These are phyloP conservation scores for Lathyrus oleraceus DNA, from an alignment of 306 rosid species.

Conservation along the genomic window DNA sequence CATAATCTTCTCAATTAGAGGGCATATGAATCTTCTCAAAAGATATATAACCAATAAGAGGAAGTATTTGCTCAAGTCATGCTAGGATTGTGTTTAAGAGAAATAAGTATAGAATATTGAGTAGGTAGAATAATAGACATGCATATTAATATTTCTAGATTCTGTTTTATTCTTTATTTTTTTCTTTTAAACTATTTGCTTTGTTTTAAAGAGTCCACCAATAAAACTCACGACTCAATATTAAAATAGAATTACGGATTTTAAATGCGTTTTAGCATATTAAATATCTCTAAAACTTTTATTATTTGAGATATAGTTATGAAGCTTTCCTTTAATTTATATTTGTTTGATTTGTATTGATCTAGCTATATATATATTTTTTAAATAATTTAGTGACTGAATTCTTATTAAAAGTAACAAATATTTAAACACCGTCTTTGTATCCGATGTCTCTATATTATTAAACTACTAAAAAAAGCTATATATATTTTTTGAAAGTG, in stretches of 20 bases:
- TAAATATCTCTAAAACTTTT: no score
- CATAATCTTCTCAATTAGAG: slow-evolving; percentile 28
- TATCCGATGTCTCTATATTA: no score
- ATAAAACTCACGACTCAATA: no score
- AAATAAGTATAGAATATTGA: slow-evolving; percentile 54
- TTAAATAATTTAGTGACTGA: no score
- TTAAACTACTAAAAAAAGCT: no score
- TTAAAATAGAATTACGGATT: no score
- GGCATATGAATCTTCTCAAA: slow-evolving; percentile 52
- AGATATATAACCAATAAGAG: slow-evolving; percentile 59
- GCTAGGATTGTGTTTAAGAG: slow-evolving; percentile 50
- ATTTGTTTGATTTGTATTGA: neutral
- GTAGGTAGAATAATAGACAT: slow-evolving; percentile 48
- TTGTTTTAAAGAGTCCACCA: no score
- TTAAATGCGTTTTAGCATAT: no score
- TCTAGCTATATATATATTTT: no score
- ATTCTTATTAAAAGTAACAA: no score
- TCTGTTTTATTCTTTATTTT: slow-evolving; percentile 3
- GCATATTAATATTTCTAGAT: slow-evolving; percentile 33
- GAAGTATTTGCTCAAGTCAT: slow-evolving; percentile 38
- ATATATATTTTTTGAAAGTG: neutral
- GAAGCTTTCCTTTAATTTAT: neutral
- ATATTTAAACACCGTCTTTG: no score
- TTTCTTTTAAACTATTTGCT: neutral
- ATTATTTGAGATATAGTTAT: no score